These are phyloP conservation scores for Phylloporus rhodoxanthus DNA, from an alignment of 768 basidiomycete species.

Conservation along the genomic window DNA sequence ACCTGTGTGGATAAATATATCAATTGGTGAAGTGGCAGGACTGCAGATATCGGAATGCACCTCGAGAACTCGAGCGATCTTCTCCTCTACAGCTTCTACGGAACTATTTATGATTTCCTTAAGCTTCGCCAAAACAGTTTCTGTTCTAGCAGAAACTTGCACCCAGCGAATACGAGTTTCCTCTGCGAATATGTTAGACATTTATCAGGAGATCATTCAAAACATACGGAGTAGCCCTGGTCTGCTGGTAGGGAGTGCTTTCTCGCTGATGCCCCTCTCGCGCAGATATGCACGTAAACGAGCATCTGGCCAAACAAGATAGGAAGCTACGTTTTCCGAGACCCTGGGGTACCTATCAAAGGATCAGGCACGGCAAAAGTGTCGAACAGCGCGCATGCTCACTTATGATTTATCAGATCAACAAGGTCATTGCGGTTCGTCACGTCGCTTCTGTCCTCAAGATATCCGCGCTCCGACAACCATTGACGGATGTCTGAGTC, in stretches of 20 bases:
- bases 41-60: slow-evolving; percentile 8
- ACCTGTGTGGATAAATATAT: slow-evolving; percentile 15
- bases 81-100: slow-evolving; percentile 72
- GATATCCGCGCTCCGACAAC: slow-evolving; percentile 68
- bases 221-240: slow-evolving; percentile 70
- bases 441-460: slow-evolving; percentile 43
- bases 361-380: background rate
- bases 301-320: slow-evolving; percentile 90
- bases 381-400: slow-evolving; percentile 9
- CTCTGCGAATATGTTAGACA: slow-evolving; percentile 36
- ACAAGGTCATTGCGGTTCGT: slow-evolving; percentile 73
- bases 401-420: slow-evolving; percentile 68
- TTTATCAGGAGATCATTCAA: background rate
- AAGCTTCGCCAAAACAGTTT: slow-evolving; percentile 54
- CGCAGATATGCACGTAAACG: slow-evolving; percentile 86
- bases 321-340: slow-evolving; percentile 46
- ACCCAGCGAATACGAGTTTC: slow-evolving; percentile 78
- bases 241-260: slow-evolving; percentile 55
- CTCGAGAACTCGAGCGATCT: slow-evolving; percentile 45
- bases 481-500: slow-evolving; percentile 68
- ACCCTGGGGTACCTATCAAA: slow-evolving; percentile 48
- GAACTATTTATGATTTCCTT: slow-evolving; percentile 61
- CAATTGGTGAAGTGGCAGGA: background rate
- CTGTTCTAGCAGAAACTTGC: slow-evolving; percentile 52
- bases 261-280: slow-evolving; percentile 67